phyloP scores from a whole-genome alignment of 1,284 basidiomycete species.

The Heterobasidion occidentale region DNA sequence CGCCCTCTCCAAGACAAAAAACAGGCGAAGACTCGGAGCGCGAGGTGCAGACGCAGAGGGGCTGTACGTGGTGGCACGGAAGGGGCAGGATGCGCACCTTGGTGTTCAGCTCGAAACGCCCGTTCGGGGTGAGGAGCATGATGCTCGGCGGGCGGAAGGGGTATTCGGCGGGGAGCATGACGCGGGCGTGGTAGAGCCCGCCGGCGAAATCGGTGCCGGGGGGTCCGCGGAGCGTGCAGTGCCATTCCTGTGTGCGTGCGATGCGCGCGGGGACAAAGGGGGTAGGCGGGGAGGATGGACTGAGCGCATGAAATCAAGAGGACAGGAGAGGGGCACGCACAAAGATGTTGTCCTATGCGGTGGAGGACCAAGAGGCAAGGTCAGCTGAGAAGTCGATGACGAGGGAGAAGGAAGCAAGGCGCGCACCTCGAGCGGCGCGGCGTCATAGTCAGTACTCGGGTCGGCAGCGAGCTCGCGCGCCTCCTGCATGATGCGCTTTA shows the following conservation, averaged over 20 bases:
- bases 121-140: constrained; percentile 92
- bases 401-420: constrained; percentile 3
- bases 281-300: neutral
- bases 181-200: constrained; percentile 88
- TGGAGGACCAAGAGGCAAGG: constrained; percentile 8
- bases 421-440: constrained; percentile 81
- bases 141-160: constrained; percentile 93
- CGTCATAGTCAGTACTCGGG: constrained; percentile 75
- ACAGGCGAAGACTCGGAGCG: neutral
- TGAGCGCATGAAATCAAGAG: no score
- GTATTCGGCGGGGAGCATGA: constrained; percentile 87
- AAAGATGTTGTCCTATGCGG: constrained; percentile 69
- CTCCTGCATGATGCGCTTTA: constrained; percentile 96
- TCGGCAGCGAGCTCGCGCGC: constrained; percentile 83
- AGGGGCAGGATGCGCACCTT: constrained; percentile 56
- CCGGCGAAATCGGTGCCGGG: constrained; percentile 86
- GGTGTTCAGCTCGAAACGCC: constrained; percentile 90
- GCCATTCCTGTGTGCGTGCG: constrained; percentile 73
- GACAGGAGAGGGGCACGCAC: constrained; percentile 32
- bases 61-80: neutral
- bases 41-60: neutral
- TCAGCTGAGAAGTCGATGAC: constrained; percentile 4
- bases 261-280: constrained; percentile 20
- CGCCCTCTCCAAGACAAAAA: neutral
- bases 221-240: constrained; percentile 90